Evolutionary conservation across 805 yeast species (phyloP).

Genomic region (Diddensiella caesifluorescens): DNA sequence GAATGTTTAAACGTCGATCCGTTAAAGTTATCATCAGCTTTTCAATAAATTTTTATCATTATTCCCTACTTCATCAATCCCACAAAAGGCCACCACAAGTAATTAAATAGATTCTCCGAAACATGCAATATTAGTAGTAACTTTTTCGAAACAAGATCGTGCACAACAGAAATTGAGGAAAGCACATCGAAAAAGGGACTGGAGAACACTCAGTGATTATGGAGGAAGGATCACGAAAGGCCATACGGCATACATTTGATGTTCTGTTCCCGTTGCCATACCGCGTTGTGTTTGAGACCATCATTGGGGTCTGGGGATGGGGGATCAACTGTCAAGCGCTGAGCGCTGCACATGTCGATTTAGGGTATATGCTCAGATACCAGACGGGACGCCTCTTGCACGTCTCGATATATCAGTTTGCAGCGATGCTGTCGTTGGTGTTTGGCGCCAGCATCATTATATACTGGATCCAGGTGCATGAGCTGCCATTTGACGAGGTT

Average conservation of each 20-base stretch:
- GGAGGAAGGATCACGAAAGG: not conserved
- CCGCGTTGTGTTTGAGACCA: conserved; percentile 27
- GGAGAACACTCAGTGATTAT: no score
- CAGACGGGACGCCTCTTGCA: conserved; percentile 26
- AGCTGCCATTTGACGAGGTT: not conserved
- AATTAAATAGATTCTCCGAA: no score
- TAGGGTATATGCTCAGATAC: conserved; percentile 23
- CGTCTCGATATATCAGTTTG: conserved; percentile 35
- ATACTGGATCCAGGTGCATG: conserved; percentile 21
- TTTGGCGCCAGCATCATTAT: conserved; percentile 24
- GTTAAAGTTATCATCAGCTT: no score
- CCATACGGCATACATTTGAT: conserved; percentile 27
- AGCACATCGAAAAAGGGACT: no score
- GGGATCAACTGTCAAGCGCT: conserved; percentile 28
- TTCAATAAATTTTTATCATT: no score
- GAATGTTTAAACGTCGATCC: no score
- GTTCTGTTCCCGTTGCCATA: conserved; percentile 44
- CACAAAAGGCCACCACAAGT: no score
- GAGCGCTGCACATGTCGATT: conserved; percentile 24
- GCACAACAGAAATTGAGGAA: no score
- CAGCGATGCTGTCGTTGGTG: conserved; percentile 30
- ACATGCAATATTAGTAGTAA: no score
- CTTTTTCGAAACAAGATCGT: no score
- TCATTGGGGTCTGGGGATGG: conserved; percentile 34
- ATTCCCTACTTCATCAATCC: no score